Conservation (phyloP, 257 asterid genomes). For the Solanum etuberosum region DNA sequence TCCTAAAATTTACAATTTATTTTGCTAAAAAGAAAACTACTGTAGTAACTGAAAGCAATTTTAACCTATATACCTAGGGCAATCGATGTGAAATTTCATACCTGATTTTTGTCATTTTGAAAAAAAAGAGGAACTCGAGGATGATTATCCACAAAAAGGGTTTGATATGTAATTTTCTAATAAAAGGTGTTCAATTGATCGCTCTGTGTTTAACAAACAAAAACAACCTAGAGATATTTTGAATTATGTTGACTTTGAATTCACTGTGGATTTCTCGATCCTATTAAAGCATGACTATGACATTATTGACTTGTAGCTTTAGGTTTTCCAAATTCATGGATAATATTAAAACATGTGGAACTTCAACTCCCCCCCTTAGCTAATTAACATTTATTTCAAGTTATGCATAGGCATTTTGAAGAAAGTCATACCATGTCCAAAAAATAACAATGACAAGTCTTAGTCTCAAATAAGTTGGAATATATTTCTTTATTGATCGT, state of each 20-base stretch:
- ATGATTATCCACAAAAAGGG: not conserved
- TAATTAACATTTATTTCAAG: not conserved
- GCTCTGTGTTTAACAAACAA: not conserved
- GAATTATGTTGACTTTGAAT: not conserved
- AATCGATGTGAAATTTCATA: not conserved
- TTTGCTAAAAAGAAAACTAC: not conserved
- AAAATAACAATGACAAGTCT: not conserved
- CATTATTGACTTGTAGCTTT: not conserved
- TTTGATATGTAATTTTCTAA: not conserved
- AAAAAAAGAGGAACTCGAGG: not conserved
- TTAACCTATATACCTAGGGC: not conserved
- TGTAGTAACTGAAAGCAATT: not conserved
- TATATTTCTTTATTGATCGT: not conserved
- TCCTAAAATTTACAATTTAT: not conserved
- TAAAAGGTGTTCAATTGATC: not conserved
- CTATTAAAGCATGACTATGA: not conserved
- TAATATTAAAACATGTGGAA: not conserved
- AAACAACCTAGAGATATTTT: not conserved
- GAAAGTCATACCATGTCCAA: not conserved
- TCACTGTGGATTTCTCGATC: not conserved
- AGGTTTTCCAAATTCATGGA: not conserved
- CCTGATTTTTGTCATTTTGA: not conserved
- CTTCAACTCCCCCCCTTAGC: not conserved
- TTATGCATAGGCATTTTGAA: not conserved
- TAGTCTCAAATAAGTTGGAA: not conserved